Evolutionary conservation across 257 asterid genomes (phyloP), one percentile per base, ranked within the genome.

Genomic region (Cordia subcordata): DNA sequence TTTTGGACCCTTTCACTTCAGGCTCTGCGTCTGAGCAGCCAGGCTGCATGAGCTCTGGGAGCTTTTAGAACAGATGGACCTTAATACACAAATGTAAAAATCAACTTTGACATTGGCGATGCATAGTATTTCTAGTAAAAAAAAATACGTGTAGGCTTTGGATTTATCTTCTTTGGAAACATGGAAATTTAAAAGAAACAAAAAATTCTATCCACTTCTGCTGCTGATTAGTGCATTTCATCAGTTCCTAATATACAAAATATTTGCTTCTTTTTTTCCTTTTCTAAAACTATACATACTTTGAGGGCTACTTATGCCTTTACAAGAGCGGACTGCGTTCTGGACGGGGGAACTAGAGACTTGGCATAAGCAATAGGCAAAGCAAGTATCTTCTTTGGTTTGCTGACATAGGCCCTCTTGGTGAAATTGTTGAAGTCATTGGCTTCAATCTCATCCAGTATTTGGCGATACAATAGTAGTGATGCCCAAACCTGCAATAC

Each of bases 361-460:
- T 35, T 49, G 18, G 15, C 19, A 19, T 58, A 66, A 22, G 66
- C 72, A 13, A 46, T 19, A 4, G 61, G 61, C 40, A 67, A 53
- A 14, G 61, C 49, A 4, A 67, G 10, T 27, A 59, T 19, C 51
- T 59, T 67, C 55, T 67, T 53, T 12, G 65, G 17, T 52, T 37
- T 52, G 37, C 72, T 55, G 8, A 67, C 72, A 44, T 16, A 27
- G 21, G 66, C 72, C 4, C 72, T 46, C 13, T 53, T 59, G 12
- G 47, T 67, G 4, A 67, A 67, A 32, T 42, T 67, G 42, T 67
- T 46, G n/a, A 59, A 67, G 19, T 67, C 72, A 13, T 59, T 67
- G 22, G 42, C 60, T 67, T 67, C 66, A 52, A 67, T 67, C 47
- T 38, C 55, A 23, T 59, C 72, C 65, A 67, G 22, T 37, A 67